These are phyloP conservation scores for Blastomyces emzantsi DNA, from an alignment of 2,329 filamentous ascomycete species.

Conservation along the genomic window DNA sequence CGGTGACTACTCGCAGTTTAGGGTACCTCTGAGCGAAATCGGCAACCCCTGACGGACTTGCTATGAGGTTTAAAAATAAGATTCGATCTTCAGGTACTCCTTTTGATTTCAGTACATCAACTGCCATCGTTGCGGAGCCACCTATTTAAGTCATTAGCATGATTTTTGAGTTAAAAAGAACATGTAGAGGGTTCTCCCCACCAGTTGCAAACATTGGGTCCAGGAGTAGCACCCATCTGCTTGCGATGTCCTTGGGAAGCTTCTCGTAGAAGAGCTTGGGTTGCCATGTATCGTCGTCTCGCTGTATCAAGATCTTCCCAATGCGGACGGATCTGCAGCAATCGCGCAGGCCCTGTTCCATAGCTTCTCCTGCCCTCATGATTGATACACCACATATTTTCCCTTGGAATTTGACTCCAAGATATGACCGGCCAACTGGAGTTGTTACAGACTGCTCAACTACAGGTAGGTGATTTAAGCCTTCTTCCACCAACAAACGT, in stretches of 20 bases:
- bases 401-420: constrained; percentile 88
- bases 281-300: constrained; percentile 87
- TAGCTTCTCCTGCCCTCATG: constrained; percentile 95
- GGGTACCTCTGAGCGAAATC: constrained; percentile 87
- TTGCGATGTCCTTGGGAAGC: constrained; percentile 83
- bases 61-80: constrained; percentile 91
- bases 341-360: constrained; percentile 94
- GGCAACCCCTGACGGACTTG: constrained; percentile 85
- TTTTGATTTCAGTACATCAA: constrained; percentile 79
- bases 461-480: constrained; percentile 89
- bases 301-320: constrained; percentile 95
- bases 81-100: constrained; percentile 94
- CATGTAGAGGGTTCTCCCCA: constrained; percentile 34
- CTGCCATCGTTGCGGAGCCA: constrained; percentile 93
- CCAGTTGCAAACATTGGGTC: constrained; percentile 99
- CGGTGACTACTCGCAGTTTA: constrained; percentile 81
- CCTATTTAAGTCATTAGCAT: constrained; percentile 42
- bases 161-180: neutral
- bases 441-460: constrained; percentile 83
- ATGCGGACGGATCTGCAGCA: constrained; percentile 97
- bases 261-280: constrained; percentile 98
- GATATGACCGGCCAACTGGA: constrained; percentile 78
- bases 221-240: constrained; percentile 84
- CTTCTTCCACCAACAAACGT: constrained; percentile 90
- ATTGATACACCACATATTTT: constrained; percentile 99